Base-by-base conservation (phyloP, 768 basidiomycete genomes). In the Gautieria morchelliformis region DNA sequence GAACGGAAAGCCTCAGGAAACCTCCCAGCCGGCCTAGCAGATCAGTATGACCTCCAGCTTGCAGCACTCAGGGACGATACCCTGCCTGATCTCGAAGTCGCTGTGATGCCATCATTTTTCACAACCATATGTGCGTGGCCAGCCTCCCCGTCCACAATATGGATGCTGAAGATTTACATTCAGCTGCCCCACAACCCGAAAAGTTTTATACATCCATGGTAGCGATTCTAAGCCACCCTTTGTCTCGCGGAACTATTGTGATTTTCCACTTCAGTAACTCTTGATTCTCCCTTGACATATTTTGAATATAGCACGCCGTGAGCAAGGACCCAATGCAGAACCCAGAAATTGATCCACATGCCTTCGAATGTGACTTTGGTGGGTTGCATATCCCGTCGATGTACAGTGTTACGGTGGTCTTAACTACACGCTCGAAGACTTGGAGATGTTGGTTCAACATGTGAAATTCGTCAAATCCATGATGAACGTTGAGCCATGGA, bases 241-340 rank as follows among this genome's bases (percentile, higher is more conserved):
- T 78, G 60, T 78, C 75, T 10, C 66, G 78, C 12, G 80, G 81
- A 1, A 71, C 75, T 0, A 75, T 82, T 57, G 78, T 78, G 51
- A 40, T 22, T 17, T 46, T 27, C n/a, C 4, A 27, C 27, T 68
- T 9, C 27, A 27, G 5, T 3, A 24, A 33, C 37, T 15, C 3
- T 15, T 44, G 17, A 20, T 30, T 24, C 48, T 11, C 1, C 14
- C 2, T 37, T 37, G 27, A 47, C 32, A 33, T 30, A 12, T 33
- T 14, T 12, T 49, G 33, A 17, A 35, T 35, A 5, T 51, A 30
- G 40, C 63, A 64, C 53, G 64, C 69, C 8, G 60, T 48, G 0
- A 70, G 70, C 20, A 63, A 61, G 20, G 69, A 76, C 58, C 72
- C 74, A 4, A 51, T 52, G 3, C 69, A 64, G 15, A 37, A 68